Evolutionary conservation across 169 alveolate species (phyloP).

Genomic region (Theileria parva): DNA sequence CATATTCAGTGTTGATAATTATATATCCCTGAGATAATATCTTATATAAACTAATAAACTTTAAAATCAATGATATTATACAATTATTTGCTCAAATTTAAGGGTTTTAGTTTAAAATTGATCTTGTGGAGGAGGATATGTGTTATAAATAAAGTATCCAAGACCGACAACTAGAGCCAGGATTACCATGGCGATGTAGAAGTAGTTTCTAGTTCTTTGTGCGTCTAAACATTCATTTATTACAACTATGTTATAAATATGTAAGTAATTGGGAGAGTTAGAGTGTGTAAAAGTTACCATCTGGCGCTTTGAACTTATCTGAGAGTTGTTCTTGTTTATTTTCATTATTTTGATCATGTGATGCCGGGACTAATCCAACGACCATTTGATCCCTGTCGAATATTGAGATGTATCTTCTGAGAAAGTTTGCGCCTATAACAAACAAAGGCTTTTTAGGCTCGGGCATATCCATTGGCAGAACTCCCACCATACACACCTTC

Average conservation of each 20-base stretch:
- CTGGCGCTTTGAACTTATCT: conserved; percentile 24
- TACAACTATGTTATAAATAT: neutral
- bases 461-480: conserved; percentile 75
- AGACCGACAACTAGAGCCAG: conserved; percentile 12
- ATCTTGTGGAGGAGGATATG: neutral
- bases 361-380: conserved; percentile 79
- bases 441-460: conserved; percentile 82
- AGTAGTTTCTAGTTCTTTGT: neutral
- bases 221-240: neutral
- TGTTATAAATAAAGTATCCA: conserved; percentile 21
- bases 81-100: no score
- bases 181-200: neutral
- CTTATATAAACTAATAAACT: no score
- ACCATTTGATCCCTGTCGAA: conserved; percentile 80
- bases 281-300: neutral
- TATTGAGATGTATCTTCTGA: conserved; percentile 79
- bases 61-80: no score
- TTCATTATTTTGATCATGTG: conserved; percentile 61
- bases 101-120: neutral
- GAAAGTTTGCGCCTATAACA: conserved; percentile 79
- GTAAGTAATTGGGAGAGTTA: neutral
- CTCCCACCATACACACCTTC: conserved; percentile 72
- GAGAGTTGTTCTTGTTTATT: conserved; percentile 20
- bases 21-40: no score
- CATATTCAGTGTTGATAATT: neutral